Conservation (phyloP, 2,329 filamentous ascomycete species). For the Thermochaetoides dissita region DNA sequence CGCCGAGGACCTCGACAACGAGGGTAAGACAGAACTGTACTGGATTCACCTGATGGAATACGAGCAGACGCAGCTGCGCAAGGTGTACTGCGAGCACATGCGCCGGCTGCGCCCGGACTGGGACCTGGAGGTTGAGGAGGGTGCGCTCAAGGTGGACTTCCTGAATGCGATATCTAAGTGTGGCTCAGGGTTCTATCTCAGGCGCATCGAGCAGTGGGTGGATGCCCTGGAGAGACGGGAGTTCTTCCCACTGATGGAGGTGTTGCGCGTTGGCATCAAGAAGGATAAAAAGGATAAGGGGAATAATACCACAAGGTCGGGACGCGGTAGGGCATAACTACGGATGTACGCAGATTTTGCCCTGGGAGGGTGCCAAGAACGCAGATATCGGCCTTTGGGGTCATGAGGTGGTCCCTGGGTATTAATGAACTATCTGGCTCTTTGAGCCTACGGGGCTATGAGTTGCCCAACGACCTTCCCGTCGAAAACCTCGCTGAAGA, state of each 20-base stretch:
- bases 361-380: too few species aligned
- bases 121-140: slow-evolving; percentile 17
- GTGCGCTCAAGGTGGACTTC: slow-evolving; percentile 21
- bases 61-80: slow-evolving; percentile 24
- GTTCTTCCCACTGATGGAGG: slow-evolving; percentile 11
- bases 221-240: slow-evolving; percentile 13
- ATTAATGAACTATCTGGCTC: not conserved
- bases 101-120: slow-evolving; percentile 20
- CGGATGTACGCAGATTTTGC: too few species aligned
- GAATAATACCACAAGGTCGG: too few species aligned
- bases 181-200: slow-evolving; percentile 12
- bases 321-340: too few species aligned
- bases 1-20: slow-evolving; percentile 21
- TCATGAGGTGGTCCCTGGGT: too few species aligned
- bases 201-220: slow-evolving; percentile 14
- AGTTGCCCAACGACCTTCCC: slow-evolving; percentile 17
- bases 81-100: slow-evolving; percentile 22
- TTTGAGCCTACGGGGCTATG: not conserved
- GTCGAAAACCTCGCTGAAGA: slow-evolving; percentile 32
- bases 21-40: slow-evolving; percentile 26
- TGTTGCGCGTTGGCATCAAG: slow-evolving; percentile 12
- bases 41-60: slow-evolving; percentile 27
- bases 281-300: slow-evolving; percentile 6
- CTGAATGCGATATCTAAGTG: slow-evolving; percentile 14
- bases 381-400: too few species aligned